Evolutionary conservation across 2,329 filamentous ascomycete species (phyloP).

Genomic region (Hirsutella thompsonii): DNA sequence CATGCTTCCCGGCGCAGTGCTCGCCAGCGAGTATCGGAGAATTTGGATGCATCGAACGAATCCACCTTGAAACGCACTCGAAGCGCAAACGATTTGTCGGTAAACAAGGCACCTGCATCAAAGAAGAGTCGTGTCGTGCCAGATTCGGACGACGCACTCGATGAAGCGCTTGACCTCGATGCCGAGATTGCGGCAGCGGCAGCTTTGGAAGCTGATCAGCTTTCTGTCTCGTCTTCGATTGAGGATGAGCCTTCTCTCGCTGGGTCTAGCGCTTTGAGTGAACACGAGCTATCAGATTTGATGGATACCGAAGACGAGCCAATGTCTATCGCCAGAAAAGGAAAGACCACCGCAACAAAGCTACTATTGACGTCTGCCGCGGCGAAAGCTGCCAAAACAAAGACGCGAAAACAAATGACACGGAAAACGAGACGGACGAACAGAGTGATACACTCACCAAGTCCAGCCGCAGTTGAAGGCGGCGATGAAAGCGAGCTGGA

Average conservation of each 20-base stretch:
- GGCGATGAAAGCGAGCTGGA: not conserved
- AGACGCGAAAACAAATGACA: no score
- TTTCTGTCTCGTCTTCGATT: constrained; percentile 4
- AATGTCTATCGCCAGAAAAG: constrained; percentile 9
- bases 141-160: constrained; percentile 14
- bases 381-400: not conserved
- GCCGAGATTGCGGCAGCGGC: constrained; percentile 15
- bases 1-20: constrained; percentile 4
- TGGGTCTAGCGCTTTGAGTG: constrained; percentile 7
- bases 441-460: no score
- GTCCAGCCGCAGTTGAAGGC: no score
- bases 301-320: constrained; percentile 17
- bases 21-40: not conserved
- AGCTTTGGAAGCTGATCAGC: constrained; percentile 7
- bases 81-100: constrained; percentile 8
- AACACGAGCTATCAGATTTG: constrained; percentile 7
- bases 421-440: no score
- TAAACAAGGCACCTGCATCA: constrained; percentile 9
- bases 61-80: constrained; percentile 12
- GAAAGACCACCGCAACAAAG: constrained; percentile 5
- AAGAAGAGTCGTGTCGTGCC: constrained; percentile 18
- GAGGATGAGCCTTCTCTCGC: constrained; percentile 7
- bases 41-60: constrained; percentile 1
- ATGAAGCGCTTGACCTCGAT: constrained; percentile 16
- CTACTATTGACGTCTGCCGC: not conserved